These are phyloP conservation scores for Groenewaldozyma salmanticensis DNA, from an alignment of 805 yeast genomes.

Conservation along the genomic window DNA sequence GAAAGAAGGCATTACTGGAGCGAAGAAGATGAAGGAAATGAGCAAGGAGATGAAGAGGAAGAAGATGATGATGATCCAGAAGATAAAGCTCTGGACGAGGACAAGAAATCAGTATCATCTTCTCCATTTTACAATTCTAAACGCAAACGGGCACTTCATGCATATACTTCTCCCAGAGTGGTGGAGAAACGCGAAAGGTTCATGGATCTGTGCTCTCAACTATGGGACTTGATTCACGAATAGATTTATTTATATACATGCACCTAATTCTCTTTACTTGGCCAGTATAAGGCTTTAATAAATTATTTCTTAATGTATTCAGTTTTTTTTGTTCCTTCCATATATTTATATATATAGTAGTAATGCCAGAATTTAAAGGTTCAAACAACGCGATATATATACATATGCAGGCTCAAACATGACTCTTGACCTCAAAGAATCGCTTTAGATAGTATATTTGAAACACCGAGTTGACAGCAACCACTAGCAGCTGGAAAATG, in stretches of 20 bases:
- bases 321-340: too few relatives aligned
- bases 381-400: too few relatives aligned
- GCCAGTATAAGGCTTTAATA: too few relatives aligned
- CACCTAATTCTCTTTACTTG: too few relatives aligned
- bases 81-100: conserved; percentile 17
- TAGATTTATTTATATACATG: too few relatives aligned
- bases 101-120: conserved; percentile 9
- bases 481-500: conserved; percentile 78
- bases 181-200: conserved; percentile 12
- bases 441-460: conserved; percentile 91
- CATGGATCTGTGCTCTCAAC: conserved; percentile 23
- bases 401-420: conserved; percentile 62
- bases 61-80: conserved; percentile 18
- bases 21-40: conserved; percentile 14
- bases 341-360: too few relatives aligned
- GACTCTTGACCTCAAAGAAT: conserved; percentile 90
- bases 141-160: not conserved
- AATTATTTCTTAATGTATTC: too few relatives aligned
- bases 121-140: not conserved
- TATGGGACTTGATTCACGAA: conserved; percentile 24
- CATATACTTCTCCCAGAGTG: conserved; percentile 10
- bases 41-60: conserved; percentile 13
- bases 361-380: too few relatives aligned
- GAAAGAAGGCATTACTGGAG: too few relatives aligned
- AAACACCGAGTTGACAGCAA: conserved; percentile 77